phyloP scores from a whole-genome alignment of 176 grass and related monocot genomes.

The Zea mays region Zm-B73-REFERENCE-NAM-5.0 NC_050098.1:119126001-119126500 shows the following conservation, averaged over 20 bases:
- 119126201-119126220: constrained; percentile 42
- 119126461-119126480: background rate
- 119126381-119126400: background rate
- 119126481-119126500: background rate
- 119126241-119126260: constrained; percentile 10
- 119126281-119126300: background rate
- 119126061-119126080: constrained; percentile 22
- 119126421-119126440: background rate
- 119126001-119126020: background rate
- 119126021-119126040: background rate
- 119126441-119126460: background rate
- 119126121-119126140: constrained; percentile 23
- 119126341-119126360: constrained; percentile 11
- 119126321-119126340: background rate
- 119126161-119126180: constrained; percentile 82
- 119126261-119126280: background rate
- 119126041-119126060: constrained; percentile 6
- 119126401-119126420: background rate
- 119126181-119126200: constrained; percentile 76
- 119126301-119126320: background rate
- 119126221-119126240: constrained; percentile 74
- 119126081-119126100: background rate
- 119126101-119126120: constrained; percentile 14
- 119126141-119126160: constrained; percentile 52
- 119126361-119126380: background rate